Evolutionary conservation across 129 eudicot species (phyloP).

Genomic region (Oenanthe sinensis): DNA sequence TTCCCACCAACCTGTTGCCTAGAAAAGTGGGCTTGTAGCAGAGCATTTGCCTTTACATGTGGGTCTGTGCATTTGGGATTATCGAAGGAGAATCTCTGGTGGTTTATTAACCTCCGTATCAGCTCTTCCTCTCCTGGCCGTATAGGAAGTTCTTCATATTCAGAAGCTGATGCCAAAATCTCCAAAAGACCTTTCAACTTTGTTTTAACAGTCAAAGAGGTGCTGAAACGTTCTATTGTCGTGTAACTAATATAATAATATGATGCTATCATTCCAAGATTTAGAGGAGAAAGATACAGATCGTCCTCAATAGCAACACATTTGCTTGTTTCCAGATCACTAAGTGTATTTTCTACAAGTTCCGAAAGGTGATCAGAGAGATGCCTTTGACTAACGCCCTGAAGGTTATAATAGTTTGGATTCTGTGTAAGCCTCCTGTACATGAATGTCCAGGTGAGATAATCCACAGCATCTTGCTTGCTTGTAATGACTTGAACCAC

Average conservation of each 20-base stretch:
- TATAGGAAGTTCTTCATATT: slow-evolving; percentile 61
- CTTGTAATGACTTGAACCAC: slow-evolving; percentile 65
- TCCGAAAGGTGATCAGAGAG: slow-evolving; percentile 83
- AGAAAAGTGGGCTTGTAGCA: slow-evolving; percentile 83
- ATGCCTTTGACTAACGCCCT: slow-evolving; percentile 88
- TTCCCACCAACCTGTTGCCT: slow-evolving; percentile 81
- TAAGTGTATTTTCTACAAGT: slow-evolving; percentile 73
- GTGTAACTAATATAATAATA: slow-evolving; percentile 80
- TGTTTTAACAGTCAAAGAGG: slow-evolving; percentile 60
- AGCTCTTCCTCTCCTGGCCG: slow-evolving; percentile 79
- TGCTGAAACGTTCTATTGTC: slow-evolving; percentile 69
- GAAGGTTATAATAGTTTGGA: slow-evolving; percentile 88
- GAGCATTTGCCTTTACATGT: slow-evolving; percentile 65
- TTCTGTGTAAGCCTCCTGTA: slow-evolving; percentile 87
- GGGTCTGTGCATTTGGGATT: slow-evolving; percentile 67
- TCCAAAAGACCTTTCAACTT: slow-evolving; percentile 83
- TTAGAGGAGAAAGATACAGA: slow-evolving; percentile 51
- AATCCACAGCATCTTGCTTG: slow-evolving; percentile 94
- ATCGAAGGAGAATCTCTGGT: slow-evolving; percentile 73
- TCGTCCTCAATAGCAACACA: slow-evolving; percentile 67
- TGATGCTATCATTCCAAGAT: slow-evolving; percentile 85
- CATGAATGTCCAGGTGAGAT: slow-evolving; percentile 90
- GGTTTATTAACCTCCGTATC: slow-evolving; percentile 50
- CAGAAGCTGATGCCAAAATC: slow-evolving; percentile 77
- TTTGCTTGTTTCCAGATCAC: slow-evolving; percentile 72